A percentile compares a stretch with the other conserved stretches of the same genome.
phyloP scores from a whole-genome alignment of 169 alveolate species.

The Plasmodium ovale region DNA sequence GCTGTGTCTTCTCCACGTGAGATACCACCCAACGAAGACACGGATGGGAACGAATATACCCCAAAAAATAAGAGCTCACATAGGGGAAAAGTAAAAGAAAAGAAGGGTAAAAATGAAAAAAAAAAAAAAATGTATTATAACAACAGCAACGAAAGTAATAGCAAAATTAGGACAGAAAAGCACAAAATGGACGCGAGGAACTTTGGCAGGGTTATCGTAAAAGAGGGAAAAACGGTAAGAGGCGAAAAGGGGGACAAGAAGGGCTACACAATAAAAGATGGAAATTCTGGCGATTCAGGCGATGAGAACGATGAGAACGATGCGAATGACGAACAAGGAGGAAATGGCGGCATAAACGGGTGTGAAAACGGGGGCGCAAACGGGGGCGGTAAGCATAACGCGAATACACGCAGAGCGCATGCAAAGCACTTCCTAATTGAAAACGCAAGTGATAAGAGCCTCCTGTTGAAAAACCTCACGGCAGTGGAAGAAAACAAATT shows the following conservation, averaged over 20 bases:
- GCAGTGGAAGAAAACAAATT: conserved; percentile 48
- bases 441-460: conserved; percentile 2
- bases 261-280: background rate
- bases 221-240: background rate
- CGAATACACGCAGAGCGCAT: background rate
- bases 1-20: too few relatives aligned
- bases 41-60: too few relatives aligned
- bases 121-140: too few relatives aligned
- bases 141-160: too few relatives aligned
- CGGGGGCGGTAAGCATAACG: background rate
- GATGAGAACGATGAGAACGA: background rate
- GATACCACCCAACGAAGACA: too few relatives aligned
- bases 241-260: background rate
- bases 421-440: conserved; percentile 32
- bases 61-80: too few relatives aligned
- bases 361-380: background rate
- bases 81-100: too few relatives aligned
- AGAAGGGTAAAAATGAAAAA: too few relatives aligned
- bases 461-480: conserved; percentile 8
- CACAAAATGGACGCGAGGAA: too few relatives aligned
- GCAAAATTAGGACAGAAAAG: too few relatives aligned
- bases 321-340: background rate
- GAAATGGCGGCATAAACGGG: background rate
- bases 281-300: too few relatives aligned
- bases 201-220: too few relatives aligned